Base-by-base conservation (phyloP, 2,329 filamentous ascomycete species). In the Neofusicoccum ribis region DNA sequence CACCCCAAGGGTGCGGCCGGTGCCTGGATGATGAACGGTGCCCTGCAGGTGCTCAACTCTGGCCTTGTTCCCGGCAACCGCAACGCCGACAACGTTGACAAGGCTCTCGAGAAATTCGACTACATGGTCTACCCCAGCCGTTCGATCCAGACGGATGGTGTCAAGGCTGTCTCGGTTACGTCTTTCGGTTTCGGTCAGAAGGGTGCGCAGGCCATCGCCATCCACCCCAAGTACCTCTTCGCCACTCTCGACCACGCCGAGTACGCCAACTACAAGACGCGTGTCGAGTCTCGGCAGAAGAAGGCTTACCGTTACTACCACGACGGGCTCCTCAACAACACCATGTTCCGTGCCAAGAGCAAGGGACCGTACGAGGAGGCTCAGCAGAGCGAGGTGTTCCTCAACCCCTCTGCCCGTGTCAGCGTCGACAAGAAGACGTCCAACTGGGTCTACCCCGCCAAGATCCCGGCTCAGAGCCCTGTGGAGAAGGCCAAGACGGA, bases 11-110 rank as follows among this genome's bases (percentile, higher is more conserved):
- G 95, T 89, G 94, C 95, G 73, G 95, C 95, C 67, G 95, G 95
- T 84, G 95, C 94, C 56, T 99, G 95, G 93, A 99, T 99, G 95
- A 89, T 99, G 86, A 99, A 99, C 84, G 95, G 95, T 70, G 95
- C 92, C 78, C 83, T 99, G 77, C 95, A 99, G 79, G 92, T 97
- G 51, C 87, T 99, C 72, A 96, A 98, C 84, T 90, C 86, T 60
- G 95, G 95, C 75, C 84, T 99, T 58, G 94, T 99, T 27, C 95
- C 95, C 14, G 95, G 95, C 67, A 99, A 99, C 83, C 60, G 93
- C 74, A 99, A 99, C 73, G 95, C 95, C 60, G 95, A 99, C 83
- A 99, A 99, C 71, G 89, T 99, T 64, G 95, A 99, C 77, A 88
- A 93, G 76, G 85, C 93, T 71, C 96, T 99, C 91, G 94, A 98